Evolutionary conservation across 495 filamentous ascomycete genomes (phyloP).

Genomic region (Opeltia flavorubescens): DNA sequence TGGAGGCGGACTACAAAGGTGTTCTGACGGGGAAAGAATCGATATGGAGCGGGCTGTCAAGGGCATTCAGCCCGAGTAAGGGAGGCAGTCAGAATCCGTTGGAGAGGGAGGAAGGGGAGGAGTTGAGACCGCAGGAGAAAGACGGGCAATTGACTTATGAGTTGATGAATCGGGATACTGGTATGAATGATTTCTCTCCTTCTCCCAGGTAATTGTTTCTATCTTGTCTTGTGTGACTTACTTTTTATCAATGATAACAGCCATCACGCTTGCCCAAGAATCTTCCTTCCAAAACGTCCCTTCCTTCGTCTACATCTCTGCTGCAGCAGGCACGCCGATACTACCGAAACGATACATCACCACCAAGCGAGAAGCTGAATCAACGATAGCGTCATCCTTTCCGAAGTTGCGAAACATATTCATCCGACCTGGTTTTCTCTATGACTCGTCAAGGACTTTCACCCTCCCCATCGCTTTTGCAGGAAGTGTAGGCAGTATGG

Average conservation of each 20-base stretch:
- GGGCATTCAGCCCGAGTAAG: slow-evolving; percentile 59
- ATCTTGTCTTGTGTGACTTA: slow-evolving; percentile 8
- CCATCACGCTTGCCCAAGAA: slow-evolving; percentile 73
- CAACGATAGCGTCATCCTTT: slow-evolving; percentile 54
- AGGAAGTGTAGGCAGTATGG: slow-evolving; percentile 49
- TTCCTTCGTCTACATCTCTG: slow-evolving; percentile 76
- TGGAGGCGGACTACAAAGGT: slow-evolving; percentile 96
- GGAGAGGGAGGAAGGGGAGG: slow-evolving; percentile 37
- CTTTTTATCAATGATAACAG: slow-evolving; percentile 2
- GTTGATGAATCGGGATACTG: slow-evolving; percentile 88
- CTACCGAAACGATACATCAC: slow-evolving; percentile 76
- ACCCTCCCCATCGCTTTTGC: slow-evolving; percentile 73
- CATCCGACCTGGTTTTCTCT: slow-evolving; percentile 76
- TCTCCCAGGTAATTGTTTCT: slow-evolving; percentile 5
- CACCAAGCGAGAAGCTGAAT: slow-evolving; percentile 86
- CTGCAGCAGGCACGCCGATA: slow-evolving; percentile 68
- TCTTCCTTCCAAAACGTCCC: slow-evolving; percentile 46
- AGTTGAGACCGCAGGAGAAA: slow-evolving; percentile 46
- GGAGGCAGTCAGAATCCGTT: slow-evolving; percentile 57
- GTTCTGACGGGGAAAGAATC: slow-evolving; percentile 72
- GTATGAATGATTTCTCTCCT: slow-evolving; percentile 22
- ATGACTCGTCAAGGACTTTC: slow-evolving; percentile 64
- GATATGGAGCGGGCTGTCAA: slow-evolving; percentile 54
- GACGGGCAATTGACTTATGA: slow-evolving; percentile 84
- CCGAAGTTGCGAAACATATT: slow-evolving; percentile 67